These are phyloP conservation scores for Yamadazyma sp. DNA, from an alignment of 805 yeast genomes.

Conservation along the genomic window DNA sequence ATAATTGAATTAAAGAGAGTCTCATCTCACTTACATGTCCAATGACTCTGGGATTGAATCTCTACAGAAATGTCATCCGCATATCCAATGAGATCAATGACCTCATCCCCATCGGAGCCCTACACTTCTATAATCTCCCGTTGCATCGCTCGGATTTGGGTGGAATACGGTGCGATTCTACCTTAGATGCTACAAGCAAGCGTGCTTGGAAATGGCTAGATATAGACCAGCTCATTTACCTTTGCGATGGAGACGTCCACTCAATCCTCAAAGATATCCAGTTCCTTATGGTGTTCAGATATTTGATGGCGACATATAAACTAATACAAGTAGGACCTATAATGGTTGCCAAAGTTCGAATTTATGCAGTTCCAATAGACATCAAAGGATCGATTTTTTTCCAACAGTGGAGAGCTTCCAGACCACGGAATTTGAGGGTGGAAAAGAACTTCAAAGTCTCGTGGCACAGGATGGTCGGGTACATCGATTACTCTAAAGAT, in stretches of 20 bases:
- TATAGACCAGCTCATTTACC: slow-evolving; percentile 33
- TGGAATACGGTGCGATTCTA: slow-evolving; percentile 21
- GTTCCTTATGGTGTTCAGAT: slow-evolving; percentile 43
- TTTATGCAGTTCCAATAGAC: slow-evolving; percentile 52
- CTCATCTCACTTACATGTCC: too few species aligned
- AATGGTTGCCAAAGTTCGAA: slow-evolving; percentile 35
- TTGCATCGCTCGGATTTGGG: slow-evolving; percentile 29
- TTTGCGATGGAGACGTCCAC: slow-evolving; percentile 20
- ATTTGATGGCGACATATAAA: slow-evolving; percentile 46
- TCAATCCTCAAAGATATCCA: slow-evolving; percentile 37
- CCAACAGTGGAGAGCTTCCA: slow-evolving; percentile 31
- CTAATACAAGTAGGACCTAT: slow-evolving; percentile 15
- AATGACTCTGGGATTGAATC: slow-evolving; percentile 5
- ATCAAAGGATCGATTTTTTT: slow-evolving; percentile 31
- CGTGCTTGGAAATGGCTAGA: slow-evolving; percentile 60
- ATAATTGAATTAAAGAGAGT: too few species aligned
- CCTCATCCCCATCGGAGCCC: slow-evolving; percentile 49
- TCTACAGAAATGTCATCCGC: slow-evolving; percentile 10
- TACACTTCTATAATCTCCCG: slow-evolving; percentile 47
- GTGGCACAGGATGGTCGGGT: slow-evolving; percentile 37
- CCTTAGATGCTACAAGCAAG: neutral
- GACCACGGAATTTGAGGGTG: slow-evolving; percentile 30
- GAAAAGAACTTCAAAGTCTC: slow-evolving; percentile 26
- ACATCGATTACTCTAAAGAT: slow-evolving; percentile 40
- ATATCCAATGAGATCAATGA: slow-evolving; percentile 41